phyloP scores from a whole-genome alignment of 768 basidiomycete genomes.

The Pleurotus eryngii region DNA sequence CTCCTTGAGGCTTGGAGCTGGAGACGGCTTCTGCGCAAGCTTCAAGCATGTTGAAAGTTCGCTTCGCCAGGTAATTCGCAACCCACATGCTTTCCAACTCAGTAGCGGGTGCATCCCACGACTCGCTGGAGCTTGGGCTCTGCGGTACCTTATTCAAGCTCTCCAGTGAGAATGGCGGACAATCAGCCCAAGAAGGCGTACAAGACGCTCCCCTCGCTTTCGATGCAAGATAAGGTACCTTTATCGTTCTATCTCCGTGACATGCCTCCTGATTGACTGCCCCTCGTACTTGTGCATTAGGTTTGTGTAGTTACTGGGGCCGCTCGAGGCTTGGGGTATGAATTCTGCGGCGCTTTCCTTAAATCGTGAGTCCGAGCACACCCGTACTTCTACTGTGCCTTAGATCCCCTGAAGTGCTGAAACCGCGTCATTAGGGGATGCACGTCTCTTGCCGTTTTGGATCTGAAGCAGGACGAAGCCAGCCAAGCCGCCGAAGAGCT shows the following conservation, averaged over 20 bases:
- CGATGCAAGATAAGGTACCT: constrained; percentile 70
- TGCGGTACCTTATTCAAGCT: constrained; percentile 18
- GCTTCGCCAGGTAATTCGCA: too few relatives aligned
- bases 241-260: constrained; percentile 8
- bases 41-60: too few relatives aligned
- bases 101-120: constrained; percentile 10
- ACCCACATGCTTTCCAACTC: too few relatives aligned
- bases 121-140: constrained; percentile 13
- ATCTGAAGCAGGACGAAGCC: constrained; percentile 72
- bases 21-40: too few relatives aligned
- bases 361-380: constrained; percentile 52
- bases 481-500: constrained; percentile 69
- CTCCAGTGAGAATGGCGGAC: not conserved
- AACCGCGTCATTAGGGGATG: constrained; percentile 58
- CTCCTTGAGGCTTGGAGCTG: too few relatives aligned
- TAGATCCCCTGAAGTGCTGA: not conserved
- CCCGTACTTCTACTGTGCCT: not conserved
- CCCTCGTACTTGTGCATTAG: constrained; percentile 31
- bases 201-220: constrained; percentile 70
- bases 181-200: constrained; percentile 10
- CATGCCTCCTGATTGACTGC: not conserved
- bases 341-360: constrained; percentile 88
- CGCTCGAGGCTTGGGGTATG: constrained; percentile 85
- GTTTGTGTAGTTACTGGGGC: constrained; percentile 93
- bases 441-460: constrained; percentile 74